These are phyloP conservation scores for Elongisporangium senticosum DNA, from an alignment of 352 stramenopile species.

Conservation along the genomic window DNA sequence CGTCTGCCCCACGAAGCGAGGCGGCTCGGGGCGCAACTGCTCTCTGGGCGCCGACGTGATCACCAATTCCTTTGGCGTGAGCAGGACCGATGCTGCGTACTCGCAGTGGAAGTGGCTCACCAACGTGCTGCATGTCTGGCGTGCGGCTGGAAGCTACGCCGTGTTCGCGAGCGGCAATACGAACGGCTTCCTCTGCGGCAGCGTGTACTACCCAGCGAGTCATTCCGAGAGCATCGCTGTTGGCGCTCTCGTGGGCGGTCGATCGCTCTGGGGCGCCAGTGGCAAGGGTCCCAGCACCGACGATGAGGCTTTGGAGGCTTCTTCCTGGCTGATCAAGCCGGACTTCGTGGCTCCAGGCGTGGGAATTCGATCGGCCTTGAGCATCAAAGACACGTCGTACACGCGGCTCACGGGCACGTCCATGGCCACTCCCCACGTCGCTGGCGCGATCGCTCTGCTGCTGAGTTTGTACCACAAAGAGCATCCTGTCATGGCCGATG, in stretches of 20 bases:
- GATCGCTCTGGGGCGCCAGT: constrained; percentile 60
- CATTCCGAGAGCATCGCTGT: constrained; percentile 49
- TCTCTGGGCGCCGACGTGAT: constrained; percentile 56
- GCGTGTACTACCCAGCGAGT: constrained; percentile 62
- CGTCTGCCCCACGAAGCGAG: constrained; percentile 48
- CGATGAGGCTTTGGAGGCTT: constrained; percentile 6
- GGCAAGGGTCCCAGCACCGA: constrained; percentile 56
- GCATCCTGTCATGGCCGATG: constrained; percentile 17
- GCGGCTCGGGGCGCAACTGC: constrained; percentile 41
- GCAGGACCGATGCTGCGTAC: constrained; percentile 34
- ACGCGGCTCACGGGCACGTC: constrained; percentile 66
- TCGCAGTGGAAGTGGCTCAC: constrained; percentile 51
- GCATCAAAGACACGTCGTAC: constrained; percentile 45
- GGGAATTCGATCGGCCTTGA: constrained; percentile 59
- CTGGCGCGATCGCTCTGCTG: constrained; percentile 52
- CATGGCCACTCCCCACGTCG: constrained; percentile 70
- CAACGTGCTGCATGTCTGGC: constrained; percentile 51
- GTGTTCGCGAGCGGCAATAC: constrained; percentile 71
- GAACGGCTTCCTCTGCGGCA: constrained; percentile 67
- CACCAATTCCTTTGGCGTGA: constrained; percentile 61
- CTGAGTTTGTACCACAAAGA: constrained; percentile 25
- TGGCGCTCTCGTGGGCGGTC: constrained; percentile 49
- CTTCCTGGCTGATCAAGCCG: constrained; percentile 40
- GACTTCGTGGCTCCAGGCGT: constrained; percentile 71
- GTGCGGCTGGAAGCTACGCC: constrained; percentile 34